Evolutionary conservation across 495 filamentous ascomycete genomes (phyloP).

Genomic region (Cercophora sp.): DNA sequence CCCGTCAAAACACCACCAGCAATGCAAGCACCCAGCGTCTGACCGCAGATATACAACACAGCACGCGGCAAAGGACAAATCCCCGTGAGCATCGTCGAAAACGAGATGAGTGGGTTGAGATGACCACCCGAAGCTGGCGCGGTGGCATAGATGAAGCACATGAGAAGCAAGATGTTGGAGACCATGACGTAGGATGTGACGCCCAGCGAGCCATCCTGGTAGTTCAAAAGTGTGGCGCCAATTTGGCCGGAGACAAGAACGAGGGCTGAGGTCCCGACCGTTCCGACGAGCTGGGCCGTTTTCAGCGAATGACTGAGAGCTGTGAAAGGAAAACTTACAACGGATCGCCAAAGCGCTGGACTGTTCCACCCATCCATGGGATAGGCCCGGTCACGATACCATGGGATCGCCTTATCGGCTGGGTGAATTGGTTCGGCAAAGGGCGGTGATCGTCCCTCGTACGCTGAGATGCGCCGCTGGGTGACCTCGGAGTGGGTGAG

Average conservation of each 20-base stretch:
- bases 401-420: not conserved
- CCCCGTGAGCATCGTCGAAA: slow-evolving; percentile 48
- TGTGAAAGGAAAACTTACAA: not conserved
- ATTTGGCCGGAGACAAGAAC: slow-evolving; percentile 29
- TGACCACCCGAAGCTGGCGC: slow-evolving; percentile 49
- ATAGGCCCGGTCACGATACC: slow-evolving; percentile 1
- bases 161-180: slow-evolving; percentile 42
- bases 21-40: not conserved
- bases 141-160: slow-evolving; percentile 50
- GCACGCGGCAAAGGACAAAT: slow-evolving; percentile 45
- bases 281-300: slow-evolving; percentile 35
- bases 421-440: too few relatives aligned
- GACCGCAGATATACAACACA: slow-evolving; percentile 7
- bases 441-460: too few relatives aligned
- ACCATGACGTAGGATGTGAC: slow-evolving; percentile 37
- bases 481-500: too few relatives aligned
- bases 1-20: not conserved
- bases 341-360: slow-evolving; percentile 1
- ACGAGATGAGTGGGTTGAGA: slow-evolving; percentile 50
- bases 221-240: slow-evolving; percentile 24
- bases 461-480: too few relatives aligned
- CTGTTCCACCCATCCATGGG: not conserved
- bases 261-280: slow-evolving; percentile 19
- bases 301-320: too few relatives aligned
- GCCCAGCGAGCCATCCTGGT: slow-evolving; percentile 21